phyloP scores from a whole-genome alignment of 2,329 filamentous ascomycete species.

The Xylaria sp. region DNA sequence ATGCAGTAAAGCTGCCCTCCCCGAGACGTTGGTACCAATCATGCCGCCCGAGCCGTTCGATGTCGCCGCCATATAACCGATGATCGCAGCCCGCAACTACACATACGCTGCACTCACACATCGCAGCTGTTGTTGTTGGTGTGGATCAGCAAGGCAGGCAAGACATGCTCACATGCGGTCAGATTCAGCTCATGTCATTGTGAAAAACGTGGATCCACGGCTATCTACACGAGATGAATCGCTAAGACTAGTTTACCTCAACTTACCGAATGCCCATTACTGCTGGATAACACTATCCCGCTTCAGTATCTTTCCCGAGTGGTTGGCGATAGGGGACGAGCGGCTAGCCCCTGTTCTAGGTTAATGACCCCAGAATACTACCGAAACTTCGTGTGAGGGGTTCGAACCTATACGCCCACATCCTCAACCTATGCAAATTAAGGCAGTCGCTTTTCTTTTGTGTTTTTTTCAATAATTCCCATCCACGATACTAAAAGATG shows the following conservation, averaged over 20 bases:
- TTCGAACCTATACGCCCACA: background rate
- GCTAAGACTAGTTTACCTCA: background rate
- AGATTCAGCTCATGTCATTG: background rate
- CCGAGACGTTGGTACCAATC: background rate
- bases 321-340: background rate
- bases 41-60: background rate
- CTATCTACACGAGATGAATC: background rate
- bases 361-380: constrained; percentile 24
- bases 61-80: constrained; percentile 1
- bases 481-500: background rate
- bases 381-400: background rate
- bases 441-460: background rate
- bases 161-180: background rate
- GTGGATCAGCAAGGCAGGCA: background rate
- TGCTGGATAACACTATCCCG: background rate
- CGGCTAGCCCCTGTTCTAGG: background rate
- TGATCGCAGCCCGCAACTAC: background rate
- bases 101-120: background rate
- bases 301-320: background rate
- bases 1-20: constrained; percentile 5
- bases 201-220: background rate
- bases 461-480: too few relatives aligned
- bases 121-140: background rate
- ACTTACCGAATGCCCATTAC: background rate
- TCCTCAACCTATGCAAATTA: background rate